Evolutionary conservation across 2,329 filamentous ascomycete genomes (phyloP).

Genomic region (Claviceps paspali): DNA sequence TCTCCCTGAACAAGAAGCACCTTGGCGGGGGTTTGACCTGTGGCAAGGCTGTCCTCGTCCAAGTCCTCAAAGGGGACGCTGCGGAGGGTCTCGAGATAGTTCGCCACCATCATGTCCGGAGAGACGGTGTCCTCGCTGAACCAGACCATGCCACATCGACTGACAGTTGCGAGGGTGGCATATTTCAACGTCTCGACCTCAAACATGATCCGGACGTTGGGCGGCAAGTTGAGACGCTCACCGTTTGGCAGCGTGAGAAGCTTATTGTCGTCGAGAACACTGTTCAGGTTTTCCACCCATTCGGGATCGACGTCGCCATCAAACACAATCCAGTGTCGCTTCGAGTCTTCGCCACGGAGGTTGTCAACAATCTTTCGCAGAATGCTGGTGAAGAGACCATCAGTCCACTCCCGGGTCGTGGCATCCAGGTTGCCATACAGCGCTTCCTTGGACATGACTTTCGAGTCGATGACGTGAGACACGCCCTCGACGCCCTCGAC

Average conservation of each 20-base stretch:
- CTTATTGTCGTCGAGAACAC: constrained; percentile 98
- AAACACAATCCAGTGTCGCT: constrained; percentile 98
- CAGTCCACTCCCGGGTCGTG: constrained; percentile 96
- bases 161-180: constrained; percentile 94
- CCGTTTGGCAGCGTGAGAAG: constrained; percentile 92
- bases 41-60: constrained; percentile 74
- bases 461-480: constrained; percentile 94
- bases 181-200: constrained; percentile 97
- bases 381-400: constrained; percentile 95
- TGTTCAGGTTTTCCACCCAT: constrained; percentile 99
- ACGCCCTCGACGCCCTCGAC: constrained; percentile 89
- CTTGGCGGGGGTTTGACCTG: constrained; percentile 62
- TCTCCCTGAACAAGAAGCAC: constrained; percentile 64
- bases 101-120: constrained; percentile 76
- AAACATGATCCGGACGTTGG: constrained; percentile 98
- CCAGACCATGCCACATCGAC: constrained; percentile 99
- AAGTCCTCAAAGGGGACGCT: constrained; percentile 83
- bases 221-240: constrained; percentile 84
- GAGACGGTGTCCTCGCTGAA: constrained; percentile 97
- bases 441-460: constrained; percentile 99
- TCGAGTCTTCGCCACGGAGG: constrained; percentile 86
- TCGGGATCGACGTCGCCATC: constrained; percentile 98
- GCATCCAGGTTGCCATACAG: constrained; percentile 92
- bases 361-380: constrained; percentile 98
- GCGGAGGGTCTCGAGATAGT: constrained; percentile 76